Percentiles rank a stretch among this genome's conserved stretches.
Evolutionary conservation across 2,329 filamentous ascomycete species (phyloP).

Genomic region (Zymoseptoria tritici): DNA sequence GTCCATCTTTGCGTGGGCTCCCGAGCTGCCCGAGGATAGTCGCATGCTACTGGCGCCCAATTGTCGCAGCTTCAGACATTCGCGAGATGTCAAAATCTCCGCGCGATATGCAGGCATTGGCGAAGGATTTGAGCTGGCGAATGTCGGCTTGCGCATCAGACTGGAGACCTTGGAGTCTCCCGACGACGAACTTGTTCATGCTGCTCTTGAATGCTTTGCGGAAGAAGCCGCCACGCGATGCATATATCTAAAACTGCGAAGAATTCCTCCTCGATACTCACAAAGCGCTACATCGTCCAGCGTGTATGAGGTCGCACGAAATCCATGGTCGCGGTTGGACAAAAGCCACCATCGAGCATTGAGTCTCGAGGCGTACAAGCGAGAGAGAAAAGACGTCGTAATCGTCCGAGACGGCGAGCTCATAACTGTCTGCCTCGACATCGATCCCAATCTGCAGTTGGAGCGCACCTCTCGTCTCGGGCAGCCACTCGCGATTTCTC

Average conservation of each 20-base stretch:
- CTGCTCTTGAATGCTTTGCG: background rate
- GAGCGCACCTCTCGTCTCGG: background rate
- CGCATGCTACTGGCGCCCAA: constrained; percentile 1
- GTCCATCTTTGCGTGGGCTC: constrained; percentile 2
- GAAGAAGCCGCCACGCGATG: background rate
- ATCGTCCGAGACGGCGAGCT: background rate
- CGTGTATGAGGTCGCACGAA: background rate
- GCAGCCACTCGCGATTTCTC: background rate
- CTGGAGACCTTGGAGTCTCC: constrained; percentile 8
- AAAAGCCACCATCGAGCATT: background rate
- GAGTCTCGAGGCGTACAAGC: background rate
- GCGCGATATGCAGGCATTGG: background rate
- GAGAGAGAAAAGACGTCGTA: background rate
- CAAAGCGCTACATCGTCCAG: background rate
- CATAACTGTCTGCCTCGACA: background rate
- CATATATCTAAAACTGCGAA: background rate
- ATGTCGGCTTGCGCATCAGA: constrained; percentile 2
- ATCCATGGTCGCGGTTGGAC: background rate
- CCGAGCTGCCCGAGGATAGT: background rate
- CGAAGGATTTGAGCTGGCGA: background rate
- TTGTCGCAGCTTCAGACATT: background rate
- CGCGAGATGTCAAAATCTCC: background rate
- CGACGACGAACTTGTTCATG: background rate
- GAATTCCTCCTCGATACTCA: background rate
- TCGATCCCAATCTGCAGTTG: background rate